Base-by-base conservation (phyloP, 768 basidiomycete species). In the Hypholoma sublateritium region DNA sequence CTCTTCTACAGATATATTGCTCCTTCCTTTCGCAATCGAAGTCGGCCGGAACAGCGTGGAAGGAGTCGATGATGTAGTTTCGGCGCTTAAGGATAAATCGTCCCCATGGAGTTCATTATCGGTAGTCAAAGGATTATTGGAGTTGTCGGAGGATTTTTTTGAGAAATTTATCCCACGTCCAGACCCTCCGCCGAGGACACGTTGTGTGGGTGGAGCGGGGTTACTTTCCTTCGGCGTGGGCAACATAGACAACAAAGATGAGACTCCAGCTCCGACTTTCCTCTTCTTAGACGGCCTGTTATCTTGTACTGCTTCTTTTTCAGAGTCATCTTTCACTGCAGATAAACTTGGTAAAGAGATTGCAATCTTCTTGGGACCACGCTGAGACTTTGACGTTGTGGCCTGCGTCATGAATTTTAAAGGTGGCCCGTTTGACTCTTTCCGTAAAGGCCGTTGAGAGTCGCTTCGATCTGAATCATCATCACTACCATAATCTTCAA, bases 401-500 rank as follows among this genome's bases (percentile, higher is more conserved):
- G 28, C 42, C 43, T 35, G 45, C 7, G 42, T n/a, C 17, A 45
- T 28, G 21, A 60, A 51, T 57, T 58, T 42, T 8, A 28, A n/a
- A 17, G 54, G 17, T 44, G 47, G 12, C 50, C 46, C 41, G 13
- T 32, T 13, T 24, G 42, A 21, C 41, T 44, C 19, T 36, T 51
- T n/a, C n/a, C 32, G 22, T 21, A 49, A 34, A n/a, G 37, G 24
- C 35, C 28, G 44, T 41, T 55, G 44, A 32, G 52, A 34, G 49
- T 19, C 58, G 61, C 39, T 36, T 63, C 48, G 24, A 59, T 37
- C 52, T 22, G 58, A 61, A 56, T 83, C 86, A 65, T 75, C 80
- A 61, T 88, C 85, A 64, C 89, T 92, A 60, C 88, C 88, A 64
- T 92, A 91, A 76, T 78, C 83, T 64, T 88, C 89, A 57, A 92